Evolutionary conservation across 768 basidiomycete species (phyloP), one percentile per base, ranked within the genome.

Genomic region (Tricholoma sp.): DNA sequence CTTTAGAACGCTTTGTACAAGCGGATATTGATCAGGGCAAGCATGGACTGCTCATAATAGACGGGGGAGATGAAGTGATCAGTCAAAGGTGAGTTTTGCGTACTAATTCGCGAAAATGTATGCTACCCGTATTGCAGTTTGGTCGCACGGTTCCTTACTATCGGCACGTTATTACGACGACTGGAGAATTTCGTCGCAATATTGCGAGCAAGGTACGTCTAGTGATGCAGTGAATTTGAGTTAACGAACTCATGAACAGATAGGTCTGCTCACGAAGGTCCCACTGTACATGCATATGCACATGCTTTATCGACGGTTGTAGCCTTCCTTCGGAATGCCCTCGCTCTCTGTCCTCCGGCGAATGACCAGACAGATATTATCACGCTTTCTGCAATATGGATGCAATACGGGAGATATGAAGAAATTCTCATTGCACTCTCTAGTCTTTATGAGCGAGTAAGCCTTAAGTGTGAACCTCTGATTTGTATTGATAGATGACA

Each of bases 141-240:
- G 6, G 67, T 84, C 20, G 68, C 73, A 36, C 78, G 85, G 6
- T 92, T 92, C 67, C 58, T 89, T 31, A 77, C 73, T 6, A 84
- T 93, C 49, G 91, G 91, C 6, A 83, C 82, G 0, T 66, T 85
- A 2, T 65, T 88, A 37, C 81, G 89, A 45, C 80, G 91, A 18
- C 64, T 92, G 6, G 89, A 93, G 52, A 68, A 70, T 2, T 65
- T 89, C 3, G 60, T 84, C 3, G 67, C 68, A 13, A 59, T 62
- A 7, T 65, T 87, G n/a, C 77, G 81, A 47, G 57, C 62, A 36
- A 80, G 77, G 89, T 89, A 55, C 50, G 69, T 34, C 15, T 10
- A 17, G 34, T 39, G 49, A 28, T 29, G 9, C 15, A 42, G 31
- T 11, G 18, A 52, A n/a, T 12, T 12, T 29, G 45, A 29, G 45